Conservation (phyloP, 2,329 filamentous ascomycete genomes). For the Apiospora marii region DNA sequence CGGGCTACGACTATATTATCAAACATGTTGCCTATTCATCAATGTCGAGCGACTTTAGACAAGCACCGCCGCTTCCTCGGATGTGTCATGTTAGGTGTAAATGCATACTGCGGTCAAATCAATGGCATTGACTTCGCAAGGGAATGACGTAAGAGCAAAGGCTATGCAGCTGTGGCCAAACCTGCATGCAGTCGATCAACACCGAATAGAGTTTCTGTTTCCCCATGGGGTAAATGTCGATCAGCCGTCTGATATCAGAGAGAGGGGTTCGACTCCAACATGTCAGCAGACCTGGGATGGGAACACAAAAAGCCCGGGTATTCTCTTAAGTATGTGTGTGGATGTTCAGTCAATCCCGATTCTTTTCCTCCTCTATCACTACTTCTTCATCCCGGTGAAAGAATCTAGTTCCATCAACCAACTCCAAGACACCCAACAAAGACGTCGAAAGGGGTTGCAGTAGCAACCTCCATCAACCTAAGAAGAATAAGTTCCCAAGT, state of each 20-base stretch:
- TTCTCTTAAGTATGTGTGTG: not conserved
- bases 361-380: not conserved
- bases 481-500: not conserved
- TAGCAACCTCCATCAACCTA: not conserved
- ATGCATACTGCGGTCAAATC: no score
- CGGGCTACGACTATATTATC: no score
- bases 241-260: slow-evolving; percentile 8
- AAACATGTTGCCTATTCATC: no score
- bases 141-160: not conserved
- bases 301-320: not conserved
- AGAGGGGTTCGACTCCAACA: slow-evolving; percentile 7
- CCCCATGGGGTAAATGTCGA: slow-evolving; percentile 15
- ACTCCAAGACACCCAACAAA: not conserved
- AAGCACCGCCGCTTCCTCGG: not conserved
- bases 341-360: not conserved
- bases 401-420: not conserved
- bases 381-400: not conserved
- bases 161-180: slow-evolving; percentile 18
- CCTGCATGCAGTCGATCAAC: slow-evolving; percentile 8
- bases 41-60: not conserved
- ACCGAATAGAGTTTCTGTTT: slow-evolving; percentile 7
- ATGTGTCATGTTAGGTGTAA: no score
- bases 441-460: not conserved
- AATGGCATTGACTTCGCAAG: no score
- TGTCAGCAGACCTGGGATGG: slow-evolving; percentile 7